A percentile compares a stretch with the other conserved stretches of the same genome.
Evolutionary conservation across 192 early-diverging fungal genomes (phyloP).

Genomic region (Tieghemiomyces parasiticus): DNA sequence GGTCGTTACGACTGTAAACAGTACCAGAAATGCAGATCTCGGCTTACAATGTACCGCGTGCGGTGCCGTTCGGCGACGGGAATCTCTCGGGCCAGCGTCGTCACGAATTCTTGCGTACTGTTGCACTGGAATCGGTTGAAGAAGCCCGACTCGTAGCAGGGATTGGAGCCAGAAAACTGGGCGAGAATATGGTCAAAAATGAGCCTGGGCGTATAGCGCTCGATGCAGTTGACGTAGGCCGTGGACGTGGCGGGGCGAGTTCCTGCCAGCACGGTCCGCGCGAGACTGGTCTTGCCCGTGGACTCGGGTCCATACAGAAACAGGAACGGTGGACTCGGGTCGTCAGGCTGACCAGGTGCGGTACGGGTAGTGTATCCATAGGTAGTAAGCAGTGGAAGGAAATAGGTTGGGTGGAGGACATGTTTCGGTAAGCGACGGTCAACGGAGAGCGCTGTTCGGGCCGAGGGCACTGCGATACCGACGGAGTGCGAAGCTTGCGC

Average conservation of each 20-base stretch:
- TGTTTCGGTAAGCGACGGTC: no score
- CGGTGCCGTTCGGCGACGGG: background rate
- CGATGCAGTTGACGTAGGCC: conserved; percentile 57
- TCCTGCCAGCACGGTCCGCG: conserved; percentile 18
- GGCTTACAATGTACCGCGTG: conserved; percentile 10
- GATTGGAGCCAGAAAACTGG: conserved; percentile 36
- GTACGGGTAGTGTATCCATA: background rate
- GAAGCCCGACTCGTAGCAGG: conserved; percentile 28
- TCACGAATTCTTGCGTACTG: conserved; percentile 54
- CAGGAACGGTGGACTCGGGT: conserved; percentile 25
- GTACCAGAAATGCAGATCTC: background rate
- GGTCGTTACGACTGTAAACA: no score
- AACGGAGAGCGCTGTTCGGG: no score
- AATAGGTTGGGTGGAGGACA: background rate
- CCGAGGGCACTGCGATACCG: no score
- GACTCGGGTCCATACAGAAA: conserved; percentile 38
- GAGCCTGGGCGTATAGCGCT: conserved; percentile 56
- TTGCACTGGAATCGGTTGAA: conserved; percentile 41
- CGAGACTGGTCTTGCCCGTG: conserved; percentile 41
- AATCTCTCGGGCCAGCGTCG: conserved; percentile 15
- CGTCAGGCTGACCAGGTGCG: conserved; percentile 9
- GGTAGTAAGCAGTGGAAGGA: background rate
- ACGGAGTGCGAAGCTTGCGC: background rate
- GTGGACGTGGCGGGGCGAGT: conserved; percentile 1
- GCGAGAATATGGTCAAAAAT: conserved; percentile 66